Evolutionary conservation across 2,329 filamentous ascomycete genomes (phyloP), one percentile per base, ranked within the genome.

Genomic region (Phoma sp.): DNA sequence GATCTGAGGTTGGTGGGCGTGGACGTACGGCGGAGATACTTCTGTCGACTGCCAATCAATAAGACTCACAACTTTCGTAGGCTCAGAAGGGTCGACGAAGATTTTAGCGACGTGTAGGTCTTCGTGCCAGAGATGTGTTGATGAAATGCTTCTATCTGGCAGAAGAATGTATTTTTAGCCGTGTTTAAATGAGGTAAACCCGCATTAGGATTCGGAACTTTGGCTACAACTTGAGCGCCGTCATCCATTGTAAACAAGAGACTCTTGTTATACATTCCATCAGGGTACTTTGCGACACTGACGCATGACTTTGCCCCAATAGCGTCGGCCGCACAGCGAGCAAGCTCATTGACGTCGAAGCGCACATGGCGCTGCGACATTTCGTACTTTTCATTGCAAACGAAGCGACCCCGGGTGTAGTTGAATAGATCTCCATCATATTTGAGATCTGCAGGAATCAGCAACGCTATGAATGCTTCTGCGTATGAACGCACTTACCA

Each of bases 81-180:
- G 72, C n/a, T 74, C 37, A 2, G 53, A 50, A 37, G 62, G 60
- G 47, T 75, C 57, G 3, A 76, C 73, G 42, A 74, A 73, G 45
- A 76, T 74, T 38, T 73, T 79, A 7, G 68, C 74, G 15, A 49
- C 48, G 42, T 79, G 76, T 17, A 78, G 60, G 42, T 79, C 76
- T 29, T 52, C 55, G 47, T 79, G 74, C 76, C 68, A 74, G 15
- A 73, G 58, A 61, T 68, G 62, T 11, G 57, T 43, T 29, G 61
- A 57, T 51, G 53, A 57, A 34, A 73, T 65, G 14, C 58, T 43
- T 43, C 32, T 15, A 47, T 75, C 67, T 29, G 21, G 54, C 3
- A 66, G 72, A 9, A 73, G 53, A 21, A 74, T 53, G 40, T 60
- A 59, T 18, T 58, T 65, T 17, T 75, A 7, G 74, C 73, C 18